Evolutionary conservation across 208 protist species (phyloP).

Genomic region (Entamoeba histolytica): DNA sequence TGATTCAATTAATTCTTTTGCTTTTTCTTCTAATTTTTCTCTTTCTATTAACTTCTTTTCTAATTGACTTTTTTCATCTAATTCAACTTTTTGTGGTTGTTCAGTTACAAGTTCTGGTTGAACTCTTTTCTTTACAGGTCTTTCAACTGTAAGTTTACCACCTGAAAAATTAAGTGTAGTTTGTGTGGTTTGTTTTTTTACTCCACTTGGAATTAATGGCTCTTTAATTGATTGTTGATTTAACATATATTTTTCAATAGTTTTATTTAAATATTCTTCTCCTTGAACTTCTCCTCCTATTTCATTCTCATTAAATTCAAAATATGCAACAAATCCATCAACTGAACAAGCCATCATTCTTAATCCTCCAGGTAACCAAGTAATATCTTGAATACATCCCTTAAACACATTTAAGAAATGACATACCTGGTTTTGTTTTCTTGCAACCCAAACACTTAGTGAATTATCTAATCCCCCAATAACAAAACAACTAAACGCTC

Average conservation of each 20-base stretch:
- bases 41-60: background rate
- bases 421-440: background rate
- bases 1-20: background rate
- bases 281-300: background rate
- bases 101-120: background rate
- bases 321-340: background rate
- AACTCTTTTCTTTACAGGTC: background rate
- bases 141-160: too few relatives aligned
- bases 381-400: background rate
- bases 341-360: background rate
- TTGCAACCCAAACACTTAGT: background rate
- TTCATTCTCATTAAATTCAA: background rate
- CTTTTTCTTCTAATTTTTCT: background rate
- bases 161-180: too few relatives aligned
- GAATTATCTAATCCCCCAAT: background rate
- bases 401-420: background rate
- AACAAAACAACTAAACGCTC: background rate
- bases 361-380: background rate
- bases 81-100: background rate
- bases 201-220: too few relatives aligned
- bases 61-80: background rate
- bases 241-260: too few relatives aligned
- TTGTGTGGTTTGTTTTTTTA: too few relatives aligned
- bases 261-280: background rate
- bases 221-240: too few relatives aligned